phyloP scores from a whole-genome alignment of 331 rosid genomes.

The Pyracantha coccinea region DNA sequence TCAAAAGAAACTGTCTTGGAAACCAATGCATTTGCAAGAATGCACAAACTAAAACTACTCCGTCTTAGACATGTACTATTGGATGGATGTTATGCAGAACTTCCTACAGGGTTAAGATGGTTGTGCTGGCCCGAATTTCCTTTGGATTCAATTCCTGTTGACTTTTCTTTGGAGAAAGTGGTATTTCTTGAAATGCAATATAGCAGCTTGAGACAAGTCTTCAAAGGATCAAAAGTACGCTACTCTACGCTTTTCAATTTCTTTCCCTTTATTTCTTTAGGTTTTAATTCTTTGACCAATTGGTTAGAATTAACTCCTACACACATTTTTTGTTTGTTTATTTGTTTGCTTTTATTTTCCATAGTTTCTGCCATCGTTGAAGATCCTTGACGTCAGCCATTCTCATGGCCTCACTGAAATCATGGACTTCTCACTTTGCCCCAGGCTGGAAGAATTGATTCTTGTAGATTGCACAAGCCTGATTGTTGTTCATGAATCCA shows the following conservation, averaged over 20 bases:
- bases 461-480: not conserved
- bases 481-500: not conserved
- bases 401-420: not conserved
- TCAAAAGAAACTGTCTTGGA: not conserved
- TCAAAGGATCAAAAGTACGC: no score
- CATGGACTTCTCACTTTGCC: not conserved
- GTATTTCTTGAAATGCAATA: constrained; percentile 9
- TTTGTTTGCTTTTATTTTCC: not conserved
- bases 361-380: not conserved
- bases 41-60: not conserved
- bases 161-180: not conserved
- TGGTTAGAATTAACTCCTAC: not conserved
- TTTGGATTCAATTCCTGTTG: not conserved
- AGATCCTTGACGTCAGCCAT: constrained; percentile 3
- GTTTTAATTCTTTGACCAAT: no score
- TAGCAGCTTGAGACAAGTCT: not conserved
- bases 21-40: not conserved
- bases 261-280: no score
- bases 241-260: no score
- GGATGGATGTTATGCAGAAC: not conserved
- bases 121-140: not conserved
- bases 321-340: not conserved
- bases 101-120: not conserved
- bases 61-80: not conserved
- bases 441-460: not conserved